Conservation (phyloP, 1,284 basidiomycete species). For the Ustilago hordei region DNA sequence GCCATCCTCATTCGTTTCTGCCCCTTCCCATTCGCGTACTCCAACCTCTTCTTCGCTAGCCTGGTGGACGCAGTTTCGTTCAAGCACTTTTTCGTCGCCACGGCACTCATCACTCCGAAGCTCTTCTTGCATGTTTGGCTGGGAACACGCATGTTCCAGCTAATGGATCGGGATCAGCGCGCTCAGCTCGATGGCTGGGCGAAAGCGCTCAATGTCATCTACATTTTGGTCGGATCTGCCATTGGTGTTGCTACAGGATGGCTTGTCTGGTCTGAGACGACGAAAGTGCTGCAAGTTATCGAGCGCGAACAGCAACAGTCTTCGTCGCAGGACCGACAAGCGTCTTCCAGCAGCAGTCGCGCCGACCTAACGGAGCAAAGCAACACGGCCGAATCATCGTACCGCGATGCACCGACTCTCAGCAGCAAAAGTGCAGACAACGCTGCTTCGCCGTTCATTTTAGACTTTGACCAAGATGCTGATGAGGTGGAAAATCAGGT, state of each 20-base stretch:
- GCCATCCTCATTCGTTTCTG: constrained; percentile 63
- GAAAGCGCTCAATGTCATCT: constrained; percentile 44
- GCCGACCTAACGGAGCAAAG: not conserved
- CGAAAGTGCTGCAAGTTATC: constrained; percentile 30
- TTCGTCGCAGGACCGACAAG: not conserved
- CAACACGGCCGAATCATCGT: not conserved
- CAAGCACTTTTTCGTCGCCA: constrained; percentile 56
- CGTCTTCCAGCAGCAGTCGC: not conserved
- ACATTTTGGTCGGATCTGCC: constrained; percentile 38
- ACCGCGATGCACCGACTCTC: constrained; percentile 12
- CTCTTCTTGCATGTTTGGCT: constrained; percentile 65
- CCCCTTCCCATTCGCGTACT: constrained; percentile 63
- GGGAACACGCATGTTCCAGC: constrained; percentile 58
- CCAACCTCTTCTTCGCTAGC: constrained; percentile 49
- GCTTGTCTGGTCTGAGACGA: constrained; percentile 46
- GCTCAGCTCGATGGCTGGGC: constrained; percentile 44
- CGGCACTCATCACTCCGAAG: constrained; percentile 61
- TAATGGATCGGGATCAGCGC: constrained; percentile 56
- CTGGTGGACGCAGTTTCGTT: constrained; percentile 52
- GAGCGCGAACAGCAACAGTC: constrained; percentile 17
- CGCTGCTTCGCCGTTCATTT: constrained; percentile 22
- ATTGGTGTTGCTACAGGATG: constrained; percentile 42
- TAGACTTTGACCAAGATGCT: constrained; percentile 27
- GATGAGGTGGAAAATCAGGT: constrained; percentile 11
- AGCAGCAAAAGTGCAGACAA: not conserved